Base-by-base conservation (phyloP, 1,139 yeast species). In the Scheffersomyces quercinus region DNA sequence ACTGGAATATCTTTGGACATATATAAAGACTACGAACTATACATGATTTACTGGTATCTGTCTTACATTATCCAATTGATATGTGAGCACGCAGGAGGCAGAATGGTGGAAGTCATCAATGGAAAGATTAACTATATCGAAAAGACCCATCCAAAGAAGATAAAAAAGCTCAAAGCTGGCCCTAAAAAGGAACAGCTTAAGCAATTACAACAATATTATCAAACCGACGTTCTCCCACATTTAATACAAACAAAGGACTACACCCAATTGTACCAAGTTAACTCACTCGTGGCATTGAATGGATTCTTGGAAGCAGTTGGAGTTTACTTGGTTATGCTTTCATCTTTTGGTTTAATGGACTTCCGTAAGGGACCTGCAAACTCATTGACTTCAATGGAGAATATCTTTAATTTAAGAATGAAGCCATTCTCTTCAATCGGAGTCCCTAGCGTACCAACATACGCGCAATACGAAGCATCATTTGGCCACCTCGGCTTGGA, bases 351-450 rank as follows among this genome's bases (percentile, higher is more conserved):
- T 12, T 42, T 64, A 28, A 50, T 65, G 16, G 62, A 64, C 37
- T 60, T 75, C 20, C 52, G 73, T 5, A 58, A 59, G 15, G 63
- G 66, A 0, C 77, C 82, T 7, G 51, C 60, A 3, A 60, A 67
- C 36, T 62, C 68, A 15, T 65, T 70, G 34, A 69, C 81, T 9
- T 56, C 70, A 10, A 71, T 75, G 37, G 81, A 82, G 48, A 58
- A 75, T 35, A 64, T 84, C n/a, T 88, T 77, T 60, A 70, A 77
- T 16, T 66, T 90, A 37, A 77, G 97, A 51, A 79, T 90, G 78
- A 90, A 89, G 59, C 84, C 95, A 3, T 89, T 88, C 69, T 81
- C 88, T 13, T 79, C 91, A 0, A 85, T 91, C 13, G 97, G 96
- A 0, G 83, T 83, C 5, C 97, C 98, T 0, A 75, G 73, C 28